A percentile compares a stretch with the other conserved stretches of the same genome.
phyloP scores from a whole-genome alignment of 1,139 yeast species.

The Magnusiomyces fungicola region DNA sequence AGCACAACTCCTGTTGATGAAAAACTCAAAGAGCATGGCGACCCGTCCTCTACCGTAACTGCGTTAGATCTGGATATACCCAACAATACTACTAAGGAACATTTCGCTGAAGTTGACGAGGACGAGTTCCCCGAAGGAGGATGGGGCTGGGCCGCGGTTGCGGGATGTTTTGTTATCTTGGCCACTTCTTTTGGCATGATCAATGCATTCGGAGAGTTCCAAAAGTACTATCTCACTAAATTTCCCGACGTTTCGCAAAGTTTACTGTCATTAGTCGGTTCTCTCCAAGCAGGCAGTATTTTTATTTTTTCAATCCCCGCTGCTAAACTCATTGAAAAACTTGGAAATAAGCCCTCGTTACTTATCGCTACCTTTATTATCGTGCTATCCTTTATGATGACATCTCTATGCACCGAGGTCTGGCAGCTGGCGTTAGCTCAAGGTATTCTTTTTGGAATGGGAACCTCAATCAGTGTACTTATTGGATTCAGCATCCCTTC shows the following conservation, averaged over 20 bases:
- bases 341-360: conserved; percentile 26
- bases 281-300: conserved; percentile 41
- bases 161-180: conserved; percentile 23
- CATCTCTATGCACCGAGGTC: conserved; percentile 43
- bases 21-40: too few relatives aligned
- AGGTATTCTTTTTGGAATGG: conserved; percentile 48
- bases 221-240: conserved; percentile 45
- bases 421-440: conserved; percentile 51
- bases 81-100: too few relatives aligned
- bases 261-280: conserved; percentile 46
- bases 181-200: conserved; percentile 40
- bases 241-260: conserved; percentile 36
- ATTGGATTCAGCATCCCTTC: conserved; percentile 24
- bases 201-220: conserved; percentile 52
- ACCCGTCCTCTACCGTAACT: too few relatives aligned
- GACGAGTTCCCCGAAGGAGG: conserved; percentile 27
- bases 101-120: background rate
- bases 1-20: too few relatives aligned
- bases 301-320: conserved; percentile 42
- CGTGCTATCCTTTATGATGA: conserved; percentile 43
- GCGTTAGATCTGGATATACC: too few relatives aligned
- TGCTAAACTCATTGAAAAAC: conserved; percentile 47
- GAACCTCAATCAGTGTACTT: conserved; percentile 30
- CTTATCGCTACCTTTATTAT: conserved; percentile 43
- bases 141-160: conserved; percentile 27